phyloP scores from a whole-genome alignment of 768 basidiomycete species.

The Chalciporus sphaerocephalus region DNA sequence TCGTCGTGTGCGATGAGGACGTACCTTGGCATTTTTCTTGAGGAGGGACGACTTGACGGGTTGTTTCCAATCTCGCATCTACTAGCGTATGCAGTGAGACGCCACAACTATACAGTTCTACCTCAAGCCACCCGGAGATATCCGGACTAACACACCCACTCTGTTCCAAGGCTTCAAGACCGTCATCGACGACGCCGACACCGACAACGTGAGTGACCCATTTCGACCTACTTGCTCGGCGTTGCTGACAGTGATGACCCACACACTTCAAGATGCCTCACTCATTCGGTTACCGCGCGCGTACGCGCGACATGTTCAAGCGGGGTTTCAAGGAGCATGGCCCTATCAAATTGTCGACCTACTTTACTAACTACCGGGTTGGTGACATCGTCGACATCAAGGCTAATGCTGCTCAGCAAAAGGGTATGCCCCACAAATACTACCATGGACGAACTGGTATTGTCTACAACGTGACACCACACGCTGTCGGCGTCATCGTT shows the following conservation, averaged over 20 bases:
- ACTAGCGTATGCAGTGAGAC: conserved; percentile 13
- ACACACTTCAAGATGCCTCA: conserved; percentile 90
- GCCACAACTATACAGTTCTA: conserved; percentile 64
- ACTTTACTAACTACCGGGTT: conserved; percentile 86
- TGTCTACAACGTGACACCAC: conserved; percentile 95
- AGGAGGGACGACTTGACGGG: conserved; percentile 37
- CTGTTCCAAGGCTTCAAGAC: conserved; percentile 35
- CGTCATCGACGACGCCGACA: conserved; percentile 46
- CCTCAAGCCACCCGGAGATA: conserved; percentile 60
- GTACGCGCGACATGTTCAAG: conserved; percentile 99
- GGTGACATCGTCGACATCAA: conserved; percentile 99
- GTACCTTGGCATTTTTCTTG: conserved; percentile 85
- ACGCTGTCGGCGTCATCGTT: conserved; percentile 92
- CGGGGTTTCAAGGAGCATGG: conserved; percentile 97
- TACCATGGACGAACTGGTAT: conserved; percentile 98
- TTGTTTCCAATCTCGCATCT: conserved; percentile 16
- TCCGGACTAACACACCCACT: conserved; percentile 37
- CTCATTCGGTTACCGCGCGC: conserved; percentile 99
- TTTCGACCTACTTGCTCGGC: conserved; percentile 11
- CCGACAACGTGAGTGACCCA: conserved; percentile 34
- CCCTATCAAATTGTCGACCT: conserved; percentile 85
- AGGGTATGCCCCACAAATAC: conserved; percentile 99
- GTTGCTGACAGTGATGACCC: conserved; percentile 3
- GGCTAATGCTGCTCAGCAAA: conserved; percentile 98
- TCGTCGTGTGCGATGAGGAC: not conserved